These are phyloP conservation scores for Ceratobasidium sp. DNA, from an alignment of 1,284 basidiomycete species.

Conservation along the genomic window DNA sequence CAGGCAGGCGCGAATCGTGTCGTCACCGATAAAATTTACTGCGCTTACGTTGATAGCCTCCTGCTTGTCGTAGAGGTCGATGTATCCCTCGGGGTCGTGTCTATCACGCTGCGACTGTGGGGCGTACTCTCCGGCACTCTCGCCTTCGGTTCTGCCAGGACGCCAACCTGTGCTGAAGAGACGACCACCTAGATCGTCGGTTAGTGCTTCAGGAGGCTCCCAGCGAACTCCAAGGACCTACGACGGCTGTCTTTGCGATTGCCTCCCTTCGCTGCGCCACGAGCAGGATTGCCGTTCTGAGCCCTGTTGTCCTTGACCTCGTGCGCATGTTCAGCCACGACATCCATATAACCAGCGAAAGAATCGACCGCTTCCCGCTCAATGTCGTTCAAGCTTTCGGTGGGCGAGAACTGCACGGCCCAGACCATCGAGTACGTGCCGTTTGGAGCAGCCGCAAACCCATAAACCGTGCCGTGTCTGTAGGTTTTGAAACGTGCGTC, in stretches of 20 bases:
- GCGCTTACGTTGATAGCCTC: too few relatives aligned
- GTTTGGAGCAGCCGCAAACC: not conserved
- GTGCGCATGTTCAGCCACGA: not conserved
- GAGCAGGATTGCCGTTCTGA: not conserved
- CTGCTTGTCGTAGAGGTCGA: not conserved
- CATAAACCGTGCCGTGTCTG: not conserved
- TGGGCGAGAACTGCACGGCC: not conserved
- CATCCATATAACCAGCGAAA: not conserved
- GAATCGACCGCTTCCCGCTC: slow-evolving; percentile 8
- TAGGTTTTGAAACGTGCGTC: not conserved
- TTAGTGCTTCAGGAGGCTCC: not conserved
- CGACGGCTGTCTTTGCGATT: not conserved
- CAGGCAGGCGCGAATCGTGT: too few relatives aligned
- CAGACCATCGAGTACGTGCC: slow-evolving; percentile 12
- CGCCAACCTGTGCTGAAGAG: not conserved
- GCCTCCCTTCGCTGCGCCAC: not conserved
- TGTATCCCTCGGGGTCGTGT: not conserved
- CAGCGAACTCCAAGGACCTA: not conserved
- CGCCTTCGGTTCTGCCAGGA: not conserved
- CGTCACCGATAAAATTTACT: too few relatives aligned
- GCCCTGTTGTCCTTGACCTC: slow-evolving; percentile 4
- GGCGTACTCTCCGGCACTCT: not conserved
- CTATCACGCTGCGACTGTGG: not conserved
- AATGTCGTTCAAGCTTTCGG: not conserved
- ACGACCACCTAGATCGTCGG: not conserved